A percentile compares a stretch with the other conserved stretches of the same genome.
Evolutionary conservation across 164 flowering plant genomes (phyloP).

Genomic region (Magnolia changhungtana): DNA sequence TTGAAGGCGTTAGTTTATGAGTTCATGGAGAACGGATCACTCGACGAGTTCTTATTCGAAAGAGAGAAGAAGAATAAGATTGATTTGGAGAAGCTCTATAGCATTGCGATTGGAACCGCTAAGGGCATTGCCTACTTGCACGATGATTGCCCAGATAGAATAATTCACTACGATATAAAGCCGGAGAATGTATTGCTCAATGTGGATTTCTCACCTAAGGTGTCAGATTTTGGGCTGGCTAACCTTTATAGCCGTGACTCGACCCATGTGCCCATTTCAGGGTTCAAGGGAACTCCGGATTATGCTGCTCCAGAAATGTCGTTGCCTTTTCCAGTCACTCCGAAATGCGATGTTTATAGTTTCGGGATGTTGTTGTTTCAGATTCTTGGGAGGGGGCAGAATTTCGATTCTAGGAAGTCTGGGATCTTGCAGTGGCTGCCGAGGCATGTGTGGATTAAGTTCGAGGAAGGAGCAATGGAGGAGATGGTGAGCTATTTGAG

Average conservation of each 20-base stretch:
- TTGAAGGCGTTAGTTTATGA: slow-evolving; percentile 7
- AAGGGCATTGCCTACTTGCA: slow-evolving; percentile 7
- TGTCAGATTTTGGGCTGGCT: slow-evolving; percentile 7
- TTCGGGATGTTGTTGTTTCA: slow-evolving; percentile 29
- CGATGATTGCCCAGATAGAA: neutral
- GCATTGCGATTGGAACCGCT: slow-evolving; percentile 10
- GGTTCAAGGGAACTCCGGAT: slow-evolving; percentile 4
- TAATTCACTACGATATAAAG: slow-evolving; percentile 9
- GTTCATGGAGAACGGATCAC: slow-evolving; percentile 12
- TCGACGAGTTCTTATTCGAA: neutral
- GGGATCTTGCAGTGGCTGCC: slow-evolving; percentile 15
- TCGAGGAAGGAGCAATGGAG: slow-evolving; percentile 2
- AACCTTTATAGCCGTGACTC: neutral
- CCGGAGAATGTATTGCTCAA: slow-evolving; percentile 10
- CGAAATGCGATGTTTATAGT: slow-evolving; percentile 28
- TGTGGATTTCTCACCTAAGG: slow-evolving; percentile 1
- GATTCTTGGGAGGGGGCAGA: slow-evolving; percentile 21
- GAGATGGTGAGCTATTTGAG: slow-evolving; percentile 4
- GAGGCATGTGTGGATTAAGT: slow-evolving; percentile 18
- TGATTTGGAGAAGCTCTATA: neutral
- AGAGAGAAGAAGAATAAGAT: neutral
- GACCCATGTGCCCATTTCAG: neutral
- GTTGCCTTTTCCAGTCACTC: slow-evolving; percentile 16
- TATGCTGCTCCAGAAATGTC: slow-evolving; percentile 9
- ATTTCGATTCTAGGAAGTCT: neutral